Evolutionary conservation across 2,329 filamentous ascomycete genomes (phyloP).

Genomic region (Cladobotryum mycophilum): DNA sequence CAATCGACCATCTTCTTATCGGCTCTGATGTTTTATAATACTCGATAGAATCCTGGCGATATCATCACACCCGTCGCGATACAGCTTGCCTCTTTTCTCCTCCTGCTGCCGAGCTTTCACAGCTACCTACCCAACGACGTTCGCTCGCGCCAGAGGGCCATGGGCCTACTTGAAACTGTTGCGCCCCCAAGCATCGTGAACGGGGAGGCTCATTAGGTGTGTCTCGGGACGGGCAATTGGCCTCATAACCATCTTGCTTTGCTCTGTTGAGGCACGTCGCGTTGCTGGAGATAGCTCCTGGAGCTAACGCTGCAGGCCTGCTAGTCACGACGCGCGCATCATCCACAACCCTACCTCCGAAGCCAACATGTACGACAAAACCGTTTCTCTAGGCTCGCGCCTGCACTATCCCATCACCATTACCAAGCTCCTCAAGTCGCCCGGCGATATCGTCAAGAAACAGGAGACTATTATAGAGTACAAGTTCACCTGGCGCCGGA

Average conservation of each 20-base stretch:
- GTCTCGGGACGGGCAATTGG: conserved; percentile 10
- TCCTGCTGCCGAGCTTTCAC: too few relatives aligned
- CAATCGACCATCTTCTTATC: background rate
- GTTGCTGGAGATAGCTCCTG: conserved; percentile 3
- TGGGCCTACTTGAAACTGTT: conserved; percentile 25
- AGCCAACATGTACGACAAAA: conserved; percentile 31
- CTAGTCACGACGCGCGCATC: conserved; percentile 6
- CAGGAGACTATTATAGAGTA: conserved; percentile 79
- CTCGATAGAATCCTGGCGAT: too few relatives aligned
- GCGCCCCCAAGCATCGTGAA: conserved; percentile 25
- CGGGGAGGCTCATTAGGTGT: conserved; percentile 24
- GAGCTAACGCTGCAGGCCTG: conserved; percentile 1
- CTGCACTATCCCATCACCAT: conserved; percentile 93
- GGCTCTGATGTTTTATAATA: too few relatives aligned
- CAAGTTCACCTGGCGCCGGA: conserved; percentile 73
- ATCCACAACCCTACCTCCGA: background rate
- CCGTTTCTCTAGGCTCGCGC: conserved; percentile 49
- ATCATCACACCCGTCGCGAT: background rate
- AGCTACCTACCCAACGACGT: background rate
- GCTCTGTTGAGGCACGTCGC: conserved; percentile 1
- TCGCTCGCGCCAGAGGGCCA: conserved; percentile 22
- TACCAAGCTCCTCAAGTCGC: conserved; percentile 71
- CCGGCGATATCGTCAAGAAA: conserved; percentile 68
- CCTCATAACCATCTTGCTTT: conserved; percentile 1
- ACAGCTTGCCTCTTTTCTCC: background rate